phyloP scores from a whole-genome alignment of 1,284 basidiomycete species.

The Vanrija humicola region DNA sequence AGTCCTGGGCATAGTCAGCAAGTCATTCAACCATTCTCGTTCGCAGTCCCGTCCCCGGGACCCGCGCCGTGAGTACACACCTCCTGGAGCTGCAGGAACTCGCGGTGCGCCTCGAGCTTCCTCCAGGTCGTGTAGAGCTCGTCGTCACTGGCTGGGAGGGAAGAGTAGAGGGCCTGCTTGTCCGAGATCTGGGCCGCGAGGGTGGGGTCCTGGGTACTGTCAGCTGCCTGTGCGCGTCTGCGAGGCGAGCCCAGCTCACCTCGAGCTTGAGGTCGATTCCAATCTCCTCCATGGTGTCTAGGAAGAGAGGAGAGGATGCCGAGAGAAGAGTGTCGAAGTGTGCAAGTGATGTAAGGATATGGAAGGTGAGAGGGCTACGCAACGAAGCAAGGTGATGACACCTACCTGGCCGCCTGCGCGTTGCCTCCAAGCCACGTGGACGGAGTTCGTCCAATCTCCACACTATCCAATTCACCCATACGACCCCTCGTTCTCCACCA shows the following conservation, averaged over 20 bases:
- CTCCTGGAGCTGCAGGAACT: conserved; percentile 92
- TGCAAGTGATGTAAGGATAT: not conserved
- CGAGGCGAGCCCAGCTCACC: conserved; percentile 50
- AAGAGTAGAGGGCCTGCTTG: conserved; percentile 77
- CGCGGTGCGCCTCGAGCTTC: conserved; percentile 84
- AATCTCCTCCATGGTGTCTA: conserved; percentile 51
- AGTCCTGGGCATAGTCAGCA: conserved; percentile 53
- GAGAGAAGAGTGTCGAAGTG: not conserved
- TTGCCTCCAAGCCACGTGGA: not conserved
- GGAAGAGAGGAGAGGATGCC: not conserved
- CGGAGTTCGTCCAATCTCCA: conserved; percentile 27
- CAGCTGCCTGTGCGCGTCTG: not conserved
- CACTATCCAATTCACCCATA: not conserved
- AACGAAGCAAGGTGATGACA: not conserved
- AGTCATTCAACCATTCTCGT: not conserved
- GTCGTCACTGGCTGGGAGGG: conserved; percentile 73
- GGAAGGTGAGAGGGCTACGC: too few species aligned
- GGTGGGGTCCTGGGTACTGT: conserved; percentile 68
- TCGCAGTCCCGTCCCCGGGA: not conserved
- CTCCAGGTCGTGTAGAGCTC: conserved; percentile 94
- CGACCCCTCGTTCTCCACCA: not conserved
- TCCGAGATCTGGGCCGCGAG: conserved; percentile 82
- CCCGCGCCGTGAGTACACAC: conserved; percentile 38
- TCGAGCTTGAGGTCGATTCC: conserved; percentile 77
- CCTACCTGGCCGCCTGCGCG: conserved; percentile 12